Base-by-base conservation (phyloP, 306 rosid species). In the Biancaea sappan region DNA sequence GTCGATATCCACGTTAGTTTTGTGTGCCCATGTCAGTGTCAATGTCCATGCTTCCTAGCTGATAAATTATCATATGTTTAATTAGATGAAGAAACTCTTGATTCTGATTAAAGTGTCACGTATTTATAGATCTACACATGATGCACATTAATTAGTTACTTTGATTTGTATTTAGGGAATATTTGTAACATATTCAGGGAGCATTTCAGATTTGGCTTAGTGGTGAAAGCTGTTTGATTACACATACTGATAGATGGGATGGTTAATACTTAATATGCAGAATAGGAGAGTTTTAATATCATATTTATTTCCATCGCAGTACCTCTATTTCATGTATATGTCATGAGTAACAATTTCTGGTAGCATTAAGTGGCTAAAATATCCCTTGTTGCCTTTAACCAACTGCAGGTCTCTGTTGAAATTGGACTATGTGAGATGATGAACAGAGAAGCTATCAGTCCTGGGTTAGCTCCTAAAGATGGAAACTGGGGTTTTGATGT, bases 341-440 rank as follows among this genome's bases (percentile, higher is more conserved):
- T 66, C 57, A 31, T 11, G 22, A 10, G 52, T 2, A 29, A 22
- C 51, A 62, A 29, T 16, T 51, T 62, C 66, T 68, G 19, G 24
- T 22, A n/a, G 32, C 26, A 43, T 32, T 8, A 6, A 32, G 62
- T 29, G 38, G 50, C 25, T 73, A 15, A 63, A 47, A 18, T 74
- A 9, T 3, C 21, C 29, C 40, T 66, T 32, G 2, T 13, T 11
- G 56, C 48, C 47, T 28, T 28, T 26, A 31, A 35, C 18, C 59
- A 64, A 77, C 34, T 87, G 73, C 81, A 89, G 97, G 91, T 80
- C 46, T 83, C 96, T 71, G 87, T 94, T 50, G 99, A 94, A 82
- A 84, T 81, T 77, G 99, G 99, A 10, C 75, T 94, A 35, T 90
- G 97, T 71, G 99, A 90, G 83, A 87, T 92, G 96, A 82, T 94